Base-by-base conservation (phyloP, 2,329 filamentous ascomycete species). In the Beauveria bassiana region DNA sequence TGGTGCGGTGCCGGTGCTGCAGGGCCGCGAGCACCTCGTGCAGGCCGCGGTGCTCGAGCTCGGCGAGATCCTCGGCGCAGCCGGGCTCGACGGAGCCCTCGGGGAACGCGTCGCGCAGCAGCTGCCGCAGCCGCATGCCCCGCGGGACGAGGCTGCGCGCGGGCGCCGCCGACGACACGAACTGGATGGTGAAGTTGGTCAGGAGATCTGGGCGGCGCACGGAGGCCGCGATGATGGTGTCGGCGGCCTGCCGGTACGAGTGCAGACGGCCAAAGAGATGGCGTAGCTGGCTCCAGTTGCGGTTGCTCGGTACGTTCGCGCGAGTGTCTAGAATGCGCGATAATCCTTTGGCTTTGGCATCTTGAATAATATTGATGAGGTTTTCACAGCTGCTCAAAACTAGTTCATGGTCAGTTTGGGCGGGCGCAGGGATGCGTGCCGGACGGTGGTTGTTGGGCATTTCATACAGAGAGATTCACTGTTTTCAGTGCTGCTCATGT, bases 201-300 rank as follows among this genome's bases (percentile, higher is more conserved):
- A 56, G 73, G 4, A 74, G 61, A 0, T 50, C 34, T 0, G 66
- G 68, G 64, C 70, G 72, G 5, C 20, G 46, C 1, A 34, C 60
- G 1, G 61, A 24, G 1, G 65, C 61, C 3, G 42, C 16, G 5
- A 65, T 45, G 0, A 71, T 61, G 26, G 62, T 52, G 0, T 64
- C 52, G 3, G 66, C 53, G 1, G 68, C 69, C 6, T 63, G 62
- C 3, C 64, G 64, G 46, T 69, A 71, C 0, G 69, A 67, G 4
- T 65, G 59, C n/a, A 68, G 64, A 0, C 70, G 67, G 1, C 67
- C 69, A 6, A 69, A 60, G 28, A 62, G 66, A 22, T 71, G 69
- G 6, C 66, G 65, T 0, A 71, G 63, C 1, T 68, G 59, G 20
- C 64, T 20, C 51, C 53, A 46, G 42, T 56, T 18, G 16, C 5